A percentile compares a stretch with the other conserved stretches of the same genome.
phyloP scores from a whole-genome alignment of 306 rosid species.

The Cucumis sativus region DNA sequence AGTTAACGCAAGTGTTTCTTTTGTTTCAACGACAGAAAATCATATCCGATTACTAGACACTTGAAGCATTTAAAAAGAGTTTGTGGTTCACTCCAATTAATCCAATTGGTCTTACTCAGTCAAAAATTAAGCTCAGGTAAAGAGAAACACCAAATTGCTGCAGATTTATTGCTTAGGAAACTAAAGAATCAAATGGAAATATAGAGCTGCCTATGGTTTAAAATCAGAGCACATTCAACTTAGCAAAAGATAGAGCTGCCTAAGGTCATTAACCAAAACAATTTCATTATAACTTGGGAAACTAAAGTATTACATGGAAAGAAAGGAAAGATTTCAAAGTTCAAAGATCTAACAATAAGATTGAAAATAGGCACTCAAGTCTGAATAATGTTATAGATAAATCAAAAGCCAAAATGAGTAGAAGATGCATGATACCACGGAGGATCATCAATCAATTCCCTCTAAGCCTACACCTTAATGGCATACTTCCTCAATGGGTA shows the following conservation, averaged over 20 bases:
- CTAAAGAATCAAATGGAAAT: too few species aligned
- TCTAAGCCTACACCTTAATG: slow-evolving; percentile 56
- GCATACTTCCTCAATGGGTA: slow-evolving; percentile 81
- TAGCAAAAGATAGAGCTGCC: background rate
- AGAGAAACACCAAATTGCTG: background rate
- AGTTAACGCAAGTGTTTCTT: too few species aligned
- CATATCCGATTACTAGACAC: too few species aligned
- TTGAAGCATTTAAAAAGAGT: too few species aligned
- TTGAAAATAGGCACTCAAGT: slow-evolving; percentile 5
- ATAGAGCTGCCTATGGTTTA: background rate
- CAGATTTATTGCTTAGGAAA: background rate
- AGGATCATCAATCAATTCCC: slow-evolving; percentile 5
- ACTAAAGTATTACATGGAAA: background rate
- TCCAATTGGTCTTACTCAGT: background rate
- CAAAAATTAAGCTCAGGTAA: background rate
- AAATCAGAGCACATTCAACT: background rate
- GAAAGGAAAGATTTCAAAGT: background rate
- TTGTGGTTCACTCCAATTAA: too few species aligned
- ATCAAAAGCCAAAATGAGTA: slow-evolving; percentile 14
- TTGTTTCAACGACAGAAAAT: too few species aligned
- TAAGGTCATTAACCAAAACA: background rate
- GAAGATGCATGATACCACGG: background rate
- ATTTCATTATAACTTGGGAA: background rate
- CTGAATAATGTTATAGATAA: slow-evolving; percentile 4
- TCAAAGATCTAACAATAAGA: background rate